These are phyloP conservation scores for Ustilago tritici DNA, from an alignment of 1,284 basidiomycete species.

Conservation along the genomic window DNA sequence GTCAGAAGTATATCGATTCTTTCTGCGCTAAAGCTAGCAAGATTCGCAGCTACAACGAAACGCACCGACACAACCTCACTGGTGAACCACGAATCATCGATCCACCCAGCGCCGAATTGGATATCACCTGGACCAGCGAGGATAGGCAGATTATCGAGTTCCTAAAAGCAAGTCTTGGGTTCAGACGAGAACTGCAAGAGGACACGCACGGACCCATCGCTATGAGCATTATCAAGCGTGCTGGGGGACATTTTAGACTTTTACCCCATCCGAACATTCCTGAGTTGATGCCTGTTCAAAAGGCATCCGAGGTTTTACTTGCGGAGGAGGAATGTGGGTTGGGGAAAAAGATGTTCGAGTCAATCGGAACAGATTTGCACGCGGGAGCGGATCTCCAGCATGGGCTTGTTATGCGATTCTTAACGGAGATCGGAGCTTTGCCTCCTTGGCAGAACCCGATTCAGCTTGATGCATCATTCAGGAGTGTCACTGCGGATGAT, in stretches of 20 bases:
- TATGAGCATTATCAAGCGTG: constrained; percentile 76
- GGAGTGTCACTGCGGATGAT: constrained; percentile 20
- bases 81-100: constrained; percentile 73
- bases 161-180: constrained; percentile 76
- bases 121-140: constrained; percentile 73
- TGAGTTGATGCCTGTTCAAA: constrained; percentile 16
- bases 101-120: constrained; percentile 9
- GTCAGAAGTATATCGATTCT: constrained; percentile 38
- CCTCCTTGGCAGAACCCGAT: constrained; percentile 59
- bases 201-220: constrained; percentile 76
- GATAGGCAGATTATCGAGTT: constrained; percentile 79
- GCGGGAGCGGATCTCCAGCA: constrained; percentile 53
- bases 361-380: constrained; percentile 24
- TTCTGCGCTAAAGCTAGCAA: constrained; percentile 69
- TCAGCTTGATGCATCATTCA: constrained; percentile 45
- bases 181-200: constrained; percentile 75
- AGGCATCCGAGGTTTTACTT: constrained; percentile 15
- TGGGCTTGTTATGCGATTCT: constrained; percentile 48
- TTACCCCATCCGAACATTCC: constrained; percentile 25
- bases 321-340: constrained; percentile 6
- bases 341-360: constrained; percentile 26
- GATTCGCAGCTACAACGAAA: constrained; percentile 28
- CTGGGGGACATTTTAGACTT: constrained; percentile 68
- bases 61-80: constrained; percentile 74
- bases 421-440: constrained; percentile 48